Base-by-base conservation (phyloP, 345 rosid species). In the Melaleuca alternifolia region DNA sequence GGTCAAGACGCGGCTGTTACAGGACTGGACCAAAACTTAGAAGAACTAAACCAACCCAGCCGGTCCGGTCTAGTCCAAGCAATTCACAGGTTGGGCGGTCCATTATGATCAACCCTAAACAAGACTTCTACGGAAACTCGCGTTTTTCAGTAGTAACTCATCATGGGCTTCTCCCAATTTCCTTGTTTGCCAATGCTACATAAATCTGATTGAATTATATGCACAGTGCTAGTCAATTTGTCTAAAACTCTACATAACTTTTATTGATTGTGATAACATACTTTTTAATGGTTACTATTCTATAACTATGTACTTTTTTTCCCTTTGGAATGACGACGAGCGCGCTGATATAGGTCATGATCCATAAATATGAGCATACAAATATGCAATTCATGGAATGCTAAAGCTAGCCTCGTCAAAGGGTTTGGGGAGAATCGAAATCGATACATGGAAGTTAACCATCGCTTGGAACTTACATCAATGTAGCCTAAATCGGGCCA, bases 291-390 rank as follows among this genome's bases (percentile, higher is more conserved):
- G 65, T 57, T 26, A 11, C 3, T 57, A 1, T 57, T 57, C 26
- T 26, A 15, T 6, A 3, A n/a, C n/a, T n/a, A n/a, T n/a, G 2
- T 30, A 24, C 0, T 3, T 57, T 2, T 1, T 0, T 26, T 57
- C 14, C 13, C 15, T 26, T 57, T 57, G 28, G 11, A 57, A 57
- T 26, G 30, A 57, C 26, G 24, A 26, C 4, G 26, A 3, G 26
- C 26, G 8, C 11, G n/a, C 65, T 2, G 28, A 26, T 24, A 11
- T 13, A 11, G 65, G 1, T 57, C 30, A 57, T 0, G 1, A 57
- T 26, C 8, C 30, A 26, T 2, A 57, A 26, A 57, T 57, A 30
- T 57, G 7, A 57, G 2, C 3, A 28, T 30, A 26, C n/a, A 11
- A 10, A 57, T 24, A 4, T 26, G 11, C 8, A 0, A 57, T 57